phyloP scores from a whole-genome alignment of 1,284 basidiomycete genomes.

The Sanghuangporus weigelae region DNA sequence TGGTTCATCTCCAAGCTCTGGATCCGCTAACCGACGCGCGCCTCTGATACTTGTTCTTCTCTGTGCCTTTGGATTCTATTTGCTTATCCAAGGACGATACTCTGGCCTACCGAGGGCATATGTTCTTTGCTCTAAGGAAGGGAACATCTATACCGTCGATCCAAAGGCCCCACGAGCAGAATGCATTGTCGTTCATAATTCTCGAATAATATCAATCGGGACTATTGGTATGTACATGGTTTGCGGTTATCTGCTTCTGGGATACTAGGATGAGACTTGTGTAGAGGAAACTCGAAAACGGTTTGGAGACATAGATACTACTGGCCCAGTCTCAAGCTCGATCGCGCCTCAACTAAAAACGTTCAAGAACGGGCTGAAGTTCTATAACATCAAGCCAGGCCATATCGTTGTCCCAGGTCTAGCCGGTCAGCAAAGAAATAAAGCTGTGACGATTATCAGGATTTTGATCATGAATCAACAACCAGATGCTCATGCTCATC shows the following conservation, averaged over 20 bases:
- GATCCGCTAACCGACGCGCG: neutral
- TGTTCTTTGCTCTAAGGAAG: constrained; percentile 39
- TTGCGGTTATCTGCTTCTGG: constrained; percentile 5
- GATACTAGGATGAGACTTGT: neutral
- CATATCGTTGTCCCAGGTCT: constrained; percentile 66
- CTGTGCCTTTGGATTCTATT: neutral
- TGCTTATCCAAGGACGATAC: neutral
- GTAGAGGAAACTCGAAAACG: constrained; percentile 25
- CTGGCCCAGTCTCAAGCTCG: constrained; percentile 23
- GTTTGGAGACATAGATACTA: constrained; percentile 29
- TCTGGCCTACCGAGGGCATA: constrained; percentile 27
- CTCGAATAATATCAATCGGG: constrained; percentile 53
- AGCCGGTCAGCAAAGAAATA: constrained; percentile 41
- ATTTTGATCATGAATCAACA: neutral
- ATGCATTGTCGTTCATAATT: constrained; percentile 62
- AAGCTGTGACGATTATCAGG: neutral
- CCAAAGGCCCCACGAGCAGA: constrained; percentile 42
- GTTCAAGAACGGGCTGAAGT: constrained; percentile 29
- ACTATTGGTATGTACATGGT: constrained; percentile 38
- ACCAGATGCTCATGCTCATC: constrained; percentile 77
- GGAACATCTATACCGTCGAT: constrained; percentile 53
- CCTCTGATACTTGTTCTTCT: neutral
- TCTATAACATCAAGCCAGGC: constrained; percentile 38
- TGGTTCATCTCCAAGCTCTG: neutral
- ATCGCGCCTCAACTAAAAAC: constrained; percentile 17